These are phyloP conservation scores for Mycothermus thermophilus DNA, from an alignment of 495 filamentous ascomycete genomes.

Conservation along the genomic window DNA sequence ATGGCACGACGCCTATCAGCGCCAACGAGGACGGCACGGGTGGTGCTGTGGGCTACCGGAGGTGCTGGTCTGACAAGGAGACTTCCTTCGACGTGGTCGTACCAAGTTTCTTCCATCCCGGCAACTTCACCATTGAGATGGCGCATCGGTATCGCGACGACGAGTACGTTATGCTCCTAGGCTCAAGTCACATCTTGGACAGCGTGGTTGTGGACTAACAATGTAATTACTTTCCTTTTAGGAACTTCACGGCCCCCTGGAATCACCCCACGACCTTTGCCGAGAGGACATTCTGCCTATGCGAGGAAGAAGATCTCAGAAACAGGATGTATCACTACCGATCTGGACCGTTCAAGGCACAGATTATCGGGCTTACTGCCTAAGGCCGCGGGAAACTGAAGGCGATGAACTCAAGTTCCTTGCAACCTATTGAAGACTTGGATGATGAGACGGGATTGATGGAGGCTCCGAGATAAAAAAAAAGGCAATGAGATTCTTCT, in stretches of 20 bases:
- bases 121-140: slow-evolving; percentile 20
- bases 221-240: no score
- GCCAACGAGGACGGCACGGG: slow-evolving; percentile 9
- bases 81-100: slow-evolving; percentile 17
- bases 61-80: slow-evolving; percentile 10
- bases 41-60: slow-evolving; percentile 8
- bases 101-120: slow-evolving; percentile 11
- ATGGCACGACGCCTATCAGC: slow-evolving; percentile 10
- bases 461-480: no score
- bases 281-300: background rate
- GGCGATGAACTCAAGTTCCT: no score
- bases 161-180: slow-evolving; percentile 18
- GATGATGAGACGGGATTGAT: no score
- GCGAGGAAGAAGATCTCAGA: background rate
- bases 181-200: no score
- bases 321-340: slow-evolving; percentile 4
- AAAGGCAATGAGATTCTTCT: no score
- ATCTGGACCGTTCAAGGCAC: slow-evolving; percentile 8
- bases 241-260: slow-evolving; percentile 17
- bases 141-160: slow-evolving; percentile 19
- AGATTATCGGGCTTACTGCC: slow-evolving; percentile 5
- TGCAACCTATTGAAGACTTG: no score
- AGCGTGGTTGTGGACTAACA: no score
- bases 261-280: slow-evolving; percentile 14
- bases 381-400: slow-evolving; percentile 1